Conservation (phyloP, 371 early-diverging fungal genomes). For the Mucor indicus region DNA sequence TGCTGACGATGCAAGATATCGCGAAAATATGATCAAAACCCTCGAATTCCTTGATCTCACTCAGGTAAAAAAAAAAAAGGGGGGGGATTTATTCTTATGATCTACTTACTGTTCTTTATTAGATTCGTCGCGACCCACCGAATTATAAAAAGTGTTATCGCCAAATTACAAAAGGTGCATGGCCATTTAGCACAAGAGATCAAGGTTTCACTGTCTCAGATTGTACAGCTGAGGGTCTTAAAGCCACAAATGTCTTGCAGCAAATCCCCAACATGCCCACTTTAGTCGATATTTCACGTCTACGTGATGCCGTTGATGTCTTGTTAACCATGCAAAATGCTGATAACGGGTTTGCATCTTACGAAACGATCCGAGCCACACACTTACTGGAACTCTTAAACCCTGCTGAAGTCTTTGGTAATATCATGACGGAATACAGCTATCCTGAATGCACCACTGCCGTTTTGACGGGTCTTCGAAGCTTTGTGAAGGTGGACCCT, state of each 20-base stretch:
- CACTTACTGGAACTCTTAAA: conserved; percentile 82
- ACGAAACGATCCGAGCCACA: conserved; percentile 84
- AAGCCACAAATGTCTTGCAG: conserved; percentile 79
- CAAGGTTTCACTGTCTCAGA: conserved; percentile 96
- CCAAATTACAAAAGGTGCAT: conserved; percentile 86
- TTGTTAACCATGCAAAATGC: conserved; percentile 89
- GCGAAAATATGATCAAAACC: conserved; percentile 62
- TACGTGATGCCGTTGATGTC: conserved; percentile 86
- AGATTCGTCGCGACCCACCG: conserved; percentile 74
- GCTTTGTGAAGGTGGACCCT: conserved; percentile 76
- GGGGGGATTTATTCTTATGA: neutral
- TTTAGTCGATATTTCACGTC: conserved; percentile 52
- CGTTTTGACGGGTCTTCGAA: conserved; percentile 79
- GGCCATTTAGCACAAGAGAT: conserved; percentile 94
- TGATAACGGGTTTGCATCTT: conserved; percentile 89
- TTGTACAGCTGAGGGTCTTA: conserved; percentile 95
- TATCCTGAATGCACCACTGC: conserved; percentile 98
- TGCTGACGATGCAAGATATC: conserved; percentile 67
- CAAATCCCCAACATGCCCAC: conserved; percentile 45
- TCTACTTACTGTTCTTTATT: neutral
- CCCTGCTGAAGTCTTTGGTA: conserved; percentile 93
- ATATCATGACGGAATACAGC: conserved; percentile 96
- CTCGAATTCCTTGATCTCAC: conserved; percentile 84
- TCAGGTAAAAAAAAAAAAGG: conserved; percentile 51
- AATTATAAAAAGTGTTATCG: conserved; percentile 73